phyloP scores from a whole-genome alignment of 352 stramenopile genomes.

The Elongisporangium undulatum region DNA sequence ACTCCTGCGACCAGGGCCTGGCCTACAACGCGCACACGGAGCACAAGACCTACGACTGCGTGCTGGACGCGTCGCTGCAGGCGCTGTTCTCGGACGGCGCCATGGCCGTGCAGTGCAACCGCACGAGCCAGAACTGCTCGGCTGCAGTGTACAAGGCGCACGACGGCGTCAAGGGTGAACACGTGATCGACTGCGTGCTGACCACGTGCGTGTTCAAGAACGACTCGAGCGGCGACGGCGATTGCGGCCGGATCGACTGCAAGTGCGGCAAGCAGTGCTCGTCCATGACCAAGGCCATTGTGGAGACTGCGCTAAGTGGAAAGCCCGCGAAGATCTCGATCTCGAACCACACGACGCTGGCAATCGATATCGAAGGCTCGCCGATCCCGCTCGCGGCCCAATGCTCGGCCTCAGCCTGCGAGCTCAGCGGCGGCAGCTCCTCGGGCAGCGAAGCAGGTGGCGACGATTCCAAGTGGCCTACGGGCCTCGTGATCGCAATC shows the following conservation, averaged over 20 bases:
- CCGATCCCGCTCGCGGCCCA: conserved; percentile 61
- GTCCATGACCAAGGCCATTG: conserved; percentile 52
- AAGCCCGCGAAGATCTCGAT: conserved; percentile 57
- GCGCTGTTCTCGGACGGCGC: conserved; percentile 61
- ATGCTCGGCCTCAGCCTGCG: conserved; percentile 61
- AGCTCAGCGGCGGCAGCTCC: conserved; percentile 23
- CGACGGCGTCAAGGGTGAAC: conserved; percentile 32
- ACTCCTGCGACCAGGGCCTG: conserved; percentile 43
- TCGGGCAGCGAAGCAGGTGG: conserved; percentile 18
- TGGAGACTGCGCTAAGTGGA: conserved; percentile 59
- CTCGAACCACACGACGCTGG: conserved; percentile 35
- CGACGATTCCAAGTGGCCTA: conserved; percentile 16
- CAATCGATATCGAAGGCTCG: conserved; percentile 66
- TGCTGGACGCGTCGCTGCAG: conserved; percentile 46
- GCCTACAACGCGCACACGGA: conserved; percentile 36
- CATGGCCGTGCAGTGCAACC: conserved; percentile 57
- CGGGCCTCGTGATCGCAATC: conserved; percentile 28
- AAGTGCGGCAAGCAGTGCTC: conserved; percentile 62
- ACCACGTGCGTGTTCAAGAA: conserved; percentile 41
- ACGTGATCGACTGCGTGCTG: conserved; percentile 74
- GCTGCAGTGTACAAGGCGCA: conserved; percentile 66
- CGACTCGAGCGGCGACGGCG: conserved; percentile 13
- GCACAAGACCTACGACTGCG: conserved; percentile 70
- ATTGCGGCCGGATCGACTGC: conserved; percentile 53
- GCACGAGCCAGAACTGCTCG: conserved; percentile 41